Conservation (phyloP, 2,329 filamentous ascomycete genomes). For the Gaeumannomyces tritici region DNA sequence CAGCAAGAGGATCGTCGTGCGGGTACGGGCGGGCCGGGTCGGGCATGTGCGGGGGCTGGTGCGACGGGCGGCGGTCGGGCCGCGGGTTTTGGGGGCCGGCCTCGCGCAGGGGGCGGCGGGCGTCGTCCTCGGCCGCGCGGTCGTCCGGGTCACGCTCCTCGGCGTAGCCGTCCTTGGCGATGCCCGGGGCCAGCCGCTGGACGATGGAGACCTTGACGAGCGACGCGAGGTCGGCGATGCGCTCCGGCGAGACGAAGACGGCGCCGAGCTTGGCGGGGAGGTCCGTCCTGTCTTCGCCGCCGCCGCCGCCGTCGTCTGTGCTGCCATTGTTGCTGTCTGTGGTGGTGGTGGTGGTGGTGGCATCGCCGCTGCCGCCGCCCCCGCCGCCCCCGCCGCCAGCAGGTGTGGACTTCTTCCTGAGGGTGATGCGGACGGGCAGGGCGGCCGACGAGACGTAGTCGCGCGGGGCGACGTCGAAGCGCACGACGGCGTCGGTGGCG, state of each 20-base stretch:
- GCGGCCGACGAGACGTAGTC: conserved; percentile 61
- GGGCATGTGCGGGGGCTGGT: conserved; percentile 40
- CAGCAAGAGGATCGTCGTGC: conserved; percentile 51
- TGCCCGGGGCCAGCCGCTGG: conserved; percentile 69
- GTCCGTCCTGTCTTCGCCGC: conserved; percentile 38
- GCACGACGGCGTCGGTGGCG: conserved; percentile 71
- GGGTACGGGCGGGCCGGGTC: conserved; percentile 59
- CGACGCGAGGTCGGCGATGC: conserved; percentile 57
- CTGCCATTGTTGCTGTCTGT: conserved; percentile 10
- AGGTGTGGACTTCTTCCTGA: conserved; percentile 2
- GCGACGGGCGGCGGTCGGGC: conserved; percentile 27
- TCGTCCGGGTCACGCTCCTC: conserved; percentile 38
- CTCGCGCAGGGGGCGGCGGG: conserved; percentile 25
- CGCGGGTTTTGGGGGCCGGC: conserved; percentile 20
- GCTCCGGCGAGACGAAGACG: conserved; percentile 64
- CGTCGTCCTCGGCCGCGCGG: conserved; percentile 27
- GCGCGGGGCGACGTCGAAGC: conserved; percentile 62
- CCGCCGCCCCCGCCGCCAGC: not conserved
- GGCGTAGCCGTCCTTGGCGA: conserved; percentile 69
- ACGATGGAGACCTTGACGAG: conserved; percentile 72
- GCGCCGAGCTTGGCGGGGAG: conserved; percentile 39
- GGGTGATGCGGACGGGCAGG: conserved; percentile 47
- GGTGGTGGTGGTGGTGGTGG: not conserved
- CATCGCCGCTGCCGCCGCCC: not conserved
- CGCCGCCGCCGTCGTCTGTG: conserved; percentile 8